These are phyloP conservation scores for Tuber aestivum DNA, from an alignment of 495 filamentous ascomycete genomes.

Conservation along the genomic window DNA sequence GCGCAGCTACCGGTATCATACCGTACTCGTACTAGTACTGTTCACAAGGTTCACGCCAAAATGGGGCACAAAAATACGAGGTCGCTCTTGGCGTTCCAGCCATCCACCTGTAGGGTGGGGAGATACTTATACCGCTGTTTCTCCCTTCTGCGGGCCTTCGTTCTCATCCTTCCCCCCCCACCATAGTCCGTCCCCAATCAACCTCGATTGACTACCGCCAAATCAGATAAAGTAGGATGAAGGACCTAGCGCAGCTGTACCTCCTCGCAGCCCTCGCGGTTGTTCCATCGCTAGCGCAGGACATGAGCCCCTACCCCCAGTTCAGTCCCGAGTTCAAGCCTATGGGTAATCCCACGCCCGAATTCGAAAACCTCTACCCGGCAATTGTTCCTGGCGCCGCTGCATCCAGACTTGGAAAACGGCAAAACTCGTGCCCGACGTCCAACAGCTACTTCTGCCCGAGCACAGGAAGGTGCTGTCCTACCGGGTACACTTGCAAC, in stretches of 20 bases:
- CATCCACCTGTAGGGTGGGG: neutral
- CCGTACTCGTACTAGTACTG: no score
- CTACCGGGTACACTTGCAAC: neutral
- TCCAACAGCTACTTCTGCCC: neutral
- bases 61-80: neutral
- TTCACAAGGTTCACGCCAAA: neutral
- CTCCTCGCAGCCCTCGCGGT: neutral
- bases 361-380: neutral
- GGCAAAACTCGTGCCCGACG: neutral
- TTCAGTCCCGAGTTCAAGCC: neutral
- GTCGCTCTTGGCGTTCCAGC: neutral
- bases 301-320: neutral
- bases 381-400: neutral
- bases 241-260: neutral
- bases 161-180: neutral
- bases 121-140: neutral
- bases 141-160: neutral
- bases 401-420: neutral
- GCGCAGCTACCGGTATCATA: no score
- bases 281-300: neutral
- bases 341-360: neutral
- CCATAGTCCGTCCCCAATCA: neutral
- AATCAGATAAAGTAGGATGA: neutral
- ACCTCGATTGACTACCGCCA: neutral
- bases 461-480: slow-evolving; percentile 2